Percentiles rank a stretch among this genome's conserved stretches.
These are phyloP conservation scores for Rhazya stricta DNA, from an alignment of 257 asterid genomes.

Conservation along the genomic window DNA sequence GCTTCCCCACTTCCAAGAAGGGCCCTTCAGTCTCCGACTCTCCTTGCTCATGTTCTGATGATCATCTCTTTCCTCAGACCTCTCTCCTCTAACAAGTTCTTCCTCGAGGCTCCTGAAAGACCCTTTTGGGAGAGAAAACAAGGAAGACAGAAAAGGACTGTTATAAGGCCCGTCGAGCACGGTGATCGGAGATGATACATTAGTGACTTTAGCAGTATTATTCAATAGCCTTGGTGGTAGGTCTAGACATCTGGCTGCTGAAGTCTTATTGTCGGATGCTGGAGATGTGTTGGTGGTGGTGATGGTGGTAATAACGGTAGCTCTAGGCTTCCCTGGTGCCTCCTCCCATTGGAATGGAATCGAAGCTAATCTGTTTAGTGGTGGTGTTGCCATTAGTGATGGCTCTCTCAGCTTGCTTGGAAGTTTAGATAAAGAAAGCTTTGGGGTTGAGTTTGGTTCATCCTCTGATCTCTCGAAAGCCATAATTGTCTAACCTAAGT, in stretches of 20 bases:
- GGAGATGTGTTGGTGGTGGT: conserved; percentile 6
- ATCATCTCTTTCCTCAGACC: neutral
- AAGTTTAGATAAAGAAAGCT: conserved; percentile 45
- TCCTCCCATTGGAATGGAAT: conserved; percentile 85
- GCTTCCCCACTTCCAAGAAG: conserved; percentile 50
- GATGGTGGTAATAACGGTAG: neutral
- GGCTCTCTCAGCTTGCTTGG: conserved; percentile 38
- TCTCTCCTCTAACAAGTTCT: conserved; percentile 9
- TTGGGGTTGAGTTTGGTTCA: conserved; percentile 44
- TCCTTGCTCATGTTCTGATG: neutral
- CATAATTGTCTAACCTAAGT: neutral
- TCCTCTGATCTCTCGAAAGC: neutral
- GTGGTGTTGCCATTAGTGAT: conserved; percentile 40
- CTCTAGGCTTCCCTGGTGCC: conserved; percentile 72
- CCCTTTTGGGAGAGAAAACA: conserved; percentile 47
- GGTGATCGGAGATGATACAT: conserved; percentile 47
- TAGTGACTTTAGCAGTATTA: conserved; percentile 17
- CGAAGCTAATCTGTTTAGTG: conserved; percentile 44
- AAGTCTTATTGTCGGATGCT: conserved; percentile 13
- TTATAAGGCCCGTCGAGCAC: conserved; percentile 53
- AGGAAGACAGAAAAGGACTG: conserved; percentile 31
- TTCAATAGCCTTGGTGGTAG: conserved; percentile 54
- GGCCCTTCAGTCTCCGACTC: conserved; percentile 16
- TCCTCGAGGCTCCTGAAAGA: conserved; percentile 18
- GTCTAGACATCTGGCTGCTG: conserved; percentile 45